A percentile compares a stretch with the other conserved stretches of the same genome.
These are phyloP conservation scores for Aureoboletus auriporus DNA, from an alignment of 768 basidiomycete species.

Conservation along the genomic window DNA sequence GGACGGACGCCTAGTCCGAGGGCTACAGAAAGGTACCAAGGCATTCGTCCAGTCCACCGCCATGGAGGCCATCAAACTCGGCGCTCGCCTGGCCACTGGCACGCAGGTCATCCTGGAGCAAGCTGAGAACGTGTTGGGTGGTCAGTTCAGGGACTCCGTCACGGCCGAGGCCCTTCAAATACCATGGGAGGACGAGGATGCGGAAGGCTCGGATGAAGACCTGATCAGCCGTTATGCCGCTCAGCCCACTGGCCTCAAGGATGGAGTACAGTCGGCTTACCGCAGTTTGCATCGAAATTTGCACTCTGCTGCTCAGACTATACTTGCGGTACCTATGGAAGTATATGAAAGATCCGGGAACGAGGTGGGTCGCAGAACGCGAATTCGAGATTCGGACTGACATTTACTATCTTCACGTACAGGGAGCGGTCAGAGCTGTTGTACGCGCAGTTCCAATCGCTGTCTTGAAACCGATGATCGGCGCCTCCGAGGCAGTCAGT, in stretches of 20 bases:
- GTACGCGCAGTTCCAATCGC: slow-evolving; percentile 97
- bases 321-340: slow-evolving; percentile 98
- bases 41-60: slow-evolving; percentile 94
- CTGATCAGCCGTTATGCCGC: slow-evolving; percentile 87
- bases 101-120: slow-evolving; percentile 97
- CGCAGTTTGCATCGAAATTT: slow-evolving; percentile 82
- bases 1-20: slow-evolving; percentile 88
- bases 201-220: slow-evolving; percentile 42
- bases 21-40: slow-evolving; percentile 90
- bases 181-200: slow-evolving; percentile 29
- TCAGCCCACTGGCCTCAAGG: slow-evolving; percentile 78
- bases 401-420: slow-evolving; percentile 1
- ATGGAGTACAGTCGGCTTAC: slow-evolving; percentile 92
- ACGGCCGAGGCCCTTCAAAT: slow-evolving; percentile 64
- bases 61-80: slow-evolving; percentile 91
- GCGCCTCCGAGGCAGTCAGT: slow-evolving; percentile 93
- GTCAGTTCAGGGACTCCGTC: slow-evolving; percentile 61
- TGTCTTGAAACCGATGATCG: slow-evolving; percentile 96
- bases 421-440: slow-evolving; percentile 93
- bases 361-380: slow-evolving; percentile 52
- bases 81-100: slow-evolving; percentile 90
- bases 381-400: neutral
- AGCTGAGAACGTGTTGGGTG: slow-evolving; percentile 87
- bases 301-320: slow-evolving; percentile 94
- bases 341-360: slow-evolving; percentile 93